Percentiles rank a stretch among this genome's conserved stretches.
Conservation (phyloP, 257 asterid species). For the Salvia miltiorrhiza region DNA sequence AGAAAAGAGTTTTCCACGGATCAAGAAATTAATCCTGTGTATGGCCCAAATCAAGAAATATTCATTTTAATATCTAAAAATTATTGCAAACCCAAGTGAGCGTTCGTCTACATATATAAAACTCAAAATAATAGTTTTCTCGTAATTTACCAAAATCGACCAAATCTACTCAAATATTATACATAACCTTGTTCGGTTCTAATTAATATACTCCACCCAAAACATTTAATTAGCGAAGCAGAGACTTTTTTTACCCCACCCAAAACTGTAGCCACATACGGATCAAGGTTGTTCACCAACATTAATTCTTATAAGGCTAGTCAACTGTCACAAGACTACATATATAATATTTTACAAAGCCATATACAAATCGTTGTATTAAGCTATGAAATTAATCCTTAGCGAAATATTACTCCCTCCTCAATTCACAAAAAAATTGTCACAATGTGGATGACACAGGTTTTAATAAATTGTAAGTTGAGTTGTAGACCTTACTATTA, state of each 20-base stretch:
- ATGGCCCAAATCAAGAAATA: conserved; percentile 18
- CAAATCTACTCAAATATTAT: too few species aligned
- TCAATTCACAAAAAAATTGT: too few species aligned
- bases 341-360: background rate
- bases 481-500: too few species aligned
- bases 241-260: background rate
- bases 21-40: background rate
- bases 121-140: background rate
- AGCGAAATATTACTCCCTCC: too few species aligned
- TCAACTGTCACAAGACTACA: too few species aligned
- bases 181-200: too few species aligned
- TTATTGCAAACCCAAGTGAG: background rate
- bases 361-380: too few species aligned
- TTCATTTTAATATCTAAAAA: conserved; percentile 4
- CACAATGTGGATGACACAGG: too few species aligned
- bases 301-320: background rate
- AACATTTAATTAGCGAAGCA: background rate
- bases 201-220: too few species aligned
- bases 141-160: background rate
- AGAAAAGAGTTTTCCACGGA: background rate
- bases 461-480: too few species aligned
- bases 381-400: background rate
- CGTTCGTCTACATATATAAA: background rate
- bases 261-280: background rate
- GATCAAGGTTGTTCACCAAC: conserved; percentile 19